Evolutionary conservation across 768 basidiomycete genomes (phyloP).

Genomic region (Aureoboletus auriporus): DNA sequence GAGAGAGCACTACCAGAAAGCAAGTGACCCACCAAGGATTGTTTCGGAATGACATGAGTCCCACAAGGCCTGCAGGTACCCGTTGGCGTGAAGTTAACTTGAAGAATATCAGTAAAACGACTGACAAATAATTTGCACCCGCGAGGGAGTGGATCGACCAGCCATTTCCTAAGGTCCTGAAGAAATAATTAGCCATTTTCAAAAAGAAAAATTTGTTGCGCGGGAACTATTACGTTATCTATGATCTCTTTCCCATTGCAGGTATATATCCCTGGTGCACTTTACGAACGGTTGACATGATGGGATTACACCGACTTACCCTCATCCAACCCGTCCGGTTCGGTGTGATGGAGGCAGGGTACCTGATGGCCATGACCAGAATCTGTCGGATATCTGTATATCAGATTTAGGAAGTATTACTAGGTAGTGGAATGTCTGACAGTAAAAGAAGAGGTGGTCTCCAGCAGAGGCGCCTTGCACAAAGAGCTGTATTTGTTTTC

Average conservation of each 20-base stretch:
- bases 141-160: slow-evolving; percentile 24
- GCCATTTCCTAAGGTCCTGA: slow-evolving; percentile 21
- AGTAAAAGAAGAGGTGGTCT: slow-evolving; percentile 57
- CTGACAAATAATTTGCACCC: slow-evolving; percentile 27
- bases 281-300: not conserved
- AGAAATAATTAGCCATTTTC: slow-evolving; percentile 16
- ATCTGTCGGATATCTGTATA: slow-evolving; percentile 26
- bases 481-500: slow-evolving; percentile 39
- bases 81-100: not conserved
- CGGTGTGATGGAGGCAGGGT: slow-evolving; percentile 38
- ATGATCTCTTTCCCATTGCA: slow-evolving; percentile 13
- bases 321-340: slow-evolving; percentile 53
- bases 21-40: slow-evolving; percentile 19
- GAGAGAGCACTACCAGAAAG: not conserved
- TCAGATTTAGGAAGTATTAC: not conserved
- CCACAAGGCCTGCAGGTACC: slow-evolving; percentile 19
- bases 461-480: slow-evolving; percentile 41
- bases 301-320: slow-evolving; percentile 26
- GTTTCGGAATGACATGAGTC: slow-evolving; percentile 30
- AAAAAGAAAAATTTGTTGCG: slow-evolving; percentile 26
- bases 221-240: slow-evolving; percentile 23
- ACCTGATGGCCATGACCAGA: slow-evolving; percentile 50
- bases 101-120: not conserved
- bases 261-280: slow-evolving; percentile 7
- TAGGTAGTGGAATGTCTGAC: slow-evolving; percentile 26